Conservation (phyloP, 176 grass and related monocot genomes). For the Juncus inflexus region DNA sequence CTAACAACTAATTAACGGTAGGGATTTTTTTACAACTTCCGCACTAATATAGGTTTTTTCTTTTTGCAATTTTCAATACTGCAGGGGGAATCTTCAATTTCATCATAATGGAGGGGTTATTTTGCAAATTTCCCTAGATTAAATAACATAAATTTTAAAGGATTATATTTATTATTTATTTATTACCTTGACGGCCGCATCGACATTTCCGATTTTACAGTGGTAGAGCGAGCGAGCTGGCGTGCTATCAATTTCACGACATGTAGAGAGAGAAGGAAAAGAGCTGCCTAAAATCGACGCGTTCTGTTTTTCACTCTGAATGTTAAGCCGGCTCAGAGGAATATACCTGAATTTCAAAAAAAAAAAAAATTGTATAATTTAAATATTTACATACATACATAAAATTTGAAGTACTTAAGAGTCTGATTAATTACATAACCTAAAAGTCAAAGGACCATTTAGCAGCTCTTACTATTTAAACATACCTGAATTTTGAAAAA, state of each 20-base stretch:
- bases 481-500: too few species aligned
- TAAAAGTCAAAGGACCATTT: neutral
- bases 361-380: neutral
- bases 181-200: constrained; percentile 85
- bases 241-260: constrained; percentile 55
- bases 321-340: constrained; percentile 64
- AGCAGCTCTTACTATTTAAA: too few species aligned
- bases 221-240: constrained; percentile 51
- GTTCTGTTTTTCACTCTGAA: constrained; percentile 31
- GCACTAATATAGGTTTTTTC: too few species aligned
- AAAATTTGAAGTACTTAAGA: neutral
- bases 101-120: neutral
- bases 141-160: constrained; percentile 1
- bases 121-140: neutral
- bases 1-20: too few species aligned
- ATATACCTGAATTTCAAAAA: constrained; percentile 64
- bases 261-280: constrained; percentile 50
- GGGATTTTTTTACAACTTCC: too few species aligned
- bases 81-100: neutral
- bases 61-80: too few species aligned
- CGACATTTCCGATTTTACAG: constrained; percentile 77
- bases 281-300: constrained; percentile 41
- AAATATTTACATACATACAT: too few species aligned
- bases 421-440: too few species aligned
- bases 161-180: constrained; percentile 17